These are phyloP conservation scores for Sugiyamaella pinicola DNA, from an alignment of 1,139 yeast genomes.

Conservation along the genomic window DNA sequence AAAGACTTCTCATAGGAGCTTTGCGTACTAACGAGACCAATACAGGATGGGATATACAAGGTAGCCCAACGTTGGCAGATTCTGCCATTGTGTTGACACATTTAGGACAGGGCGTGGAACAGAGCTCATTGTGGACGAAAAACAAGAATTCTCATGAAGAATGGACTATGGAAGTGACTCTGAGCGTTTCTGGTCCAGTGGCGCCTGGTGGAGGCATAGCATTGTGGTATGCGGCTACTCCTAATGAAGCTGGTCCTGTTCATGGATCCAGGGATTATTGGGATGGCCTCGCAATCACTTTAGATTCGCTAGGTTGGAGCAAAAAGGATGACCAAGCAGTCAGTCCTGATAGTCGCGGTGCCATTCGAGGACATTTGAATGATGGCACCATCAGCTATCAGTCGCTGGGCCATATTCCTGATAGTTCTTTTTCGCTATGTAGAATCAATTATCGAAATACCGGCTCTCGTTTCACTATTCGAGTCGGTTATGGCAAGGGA, in stretches of 20 bases:
- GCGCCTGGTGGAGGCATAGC: constrained; percentile 44
- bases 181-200: constrained; percentile 40
- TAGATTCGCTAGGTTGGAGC: constrained; percentile 39
- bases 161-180: constrained; percentile 43
- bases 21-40: background rate
- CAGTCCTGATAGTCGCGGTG: constrained; percentile 34
- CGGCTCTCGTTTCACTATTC: constrained; percentile 37
- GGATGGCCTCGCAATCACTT: constrained; percentile 46
- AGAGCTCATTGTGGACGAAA: constrained; percentile 40
- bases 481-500: constrained; percentile 40
- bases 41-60: constrained; percentile 12
- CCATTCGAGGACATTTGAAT: constrained; percentile 46
- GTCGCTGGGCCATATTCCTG: constrained; percentile 23
- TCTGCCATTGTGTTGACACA: constrained; percentile 12
- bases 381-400: constrained; percentile 40
- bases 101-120: constrained; percentile 5
- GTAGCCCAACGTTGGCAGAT: constrained; percentile 13
- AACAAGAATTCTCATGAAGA: constrained; percentile 36
- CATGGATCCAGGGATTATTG: constrained; percentile 44
- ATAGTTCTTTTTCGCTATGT: constrained; percentile 44
- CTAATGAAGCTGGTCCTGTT: constrained; percentile 39
- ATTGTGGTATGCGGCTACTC: constrained; percentile 42
- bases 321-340: constrained; percentile 18
- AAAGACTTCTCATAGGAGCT: too few species aligned
- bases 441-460: constrained; percentile 43